A percentile compares a stretch with the other conserved stretches of the same genome.
Conservation (phyloP, 805 yeast species). For the Sugiyamaella smithiae region DNA sequence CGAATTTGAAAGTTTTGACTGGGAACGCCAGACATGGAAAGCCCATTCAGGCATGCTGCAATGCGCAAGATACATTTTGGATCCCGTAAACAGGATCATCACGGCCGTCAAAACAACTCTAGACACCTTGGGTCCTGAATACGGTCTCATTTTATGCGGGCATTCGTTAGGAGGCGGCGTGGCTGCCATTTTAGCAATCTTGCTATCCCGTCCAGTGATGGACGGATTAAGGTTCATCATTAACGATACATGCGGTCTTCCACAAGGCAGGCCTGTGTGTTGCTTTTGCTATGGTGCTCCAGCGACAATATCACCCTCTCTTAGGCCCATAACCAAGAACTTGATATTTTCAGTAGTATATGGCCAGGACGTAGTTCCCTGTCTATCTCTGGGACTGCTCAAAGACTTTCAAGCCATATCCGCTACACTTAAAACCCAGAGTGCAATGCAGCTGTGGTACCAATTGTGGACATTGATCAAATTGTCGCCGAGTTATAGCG, state of each 20-base stretch:
- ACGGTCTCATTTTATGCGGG: slow-evolving; percentile 35
- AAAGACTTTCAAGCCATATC: slow-evolving; percentile 34
- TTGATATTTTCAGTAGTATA: slow-evolving; percentile 33
- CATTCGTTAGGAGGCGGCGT: slow-evolving; percentile 38
- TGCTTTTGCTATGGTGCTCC: slow-evolving; percentile 37
- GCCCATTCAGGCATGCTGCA: slow-evolving; percentile 36
- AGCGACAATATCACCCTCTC: slow-evolving; percentile 29
- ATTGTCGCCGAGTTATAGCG: slow-evolving; percentile 12
- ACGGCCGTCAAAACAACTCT: slow-evolving; percentile 29
- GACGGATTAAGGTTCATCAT: slow-evolving; percentile 19
- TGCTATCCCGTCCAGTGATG: slow-evolving; percentile 23
- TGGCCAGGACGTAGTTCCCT: slow-evolving; percentile 35
- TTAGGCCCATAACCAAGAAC: slow-evolving; percentile 26
- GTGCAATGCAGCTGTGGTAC: neutral
- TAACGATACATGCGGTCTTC: slow-evolving; percentile 22
- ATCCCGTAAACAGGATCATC: slow-evolving; percentile 27
- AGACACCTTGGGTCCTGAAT: slow-evolving; percentile 28
- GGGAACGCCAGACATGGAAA: slow-evolving; percentile 29
- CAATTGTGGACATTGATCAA: neutral
- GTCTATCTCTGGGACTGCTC: slow-evolving; percentile 33
- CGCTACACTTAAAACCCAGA: slow-evolving; percentile 26
- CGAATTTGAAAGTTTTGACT: slow-evolving; percentile 31
- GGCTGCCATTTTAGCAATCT: slow-evolving; percentile 31
- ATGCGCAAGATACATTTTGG: slow-evolving; percentile 28
- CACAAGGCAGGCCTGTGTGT: slow-evolving; percentile 30